A percentile compares a stretch with the other conserved stretches of the same genome.
Evolutionary conservation across 768 basidiomycete genomes (phyloP).

Genomic region (Collybiopsis luxurians): DNA sequence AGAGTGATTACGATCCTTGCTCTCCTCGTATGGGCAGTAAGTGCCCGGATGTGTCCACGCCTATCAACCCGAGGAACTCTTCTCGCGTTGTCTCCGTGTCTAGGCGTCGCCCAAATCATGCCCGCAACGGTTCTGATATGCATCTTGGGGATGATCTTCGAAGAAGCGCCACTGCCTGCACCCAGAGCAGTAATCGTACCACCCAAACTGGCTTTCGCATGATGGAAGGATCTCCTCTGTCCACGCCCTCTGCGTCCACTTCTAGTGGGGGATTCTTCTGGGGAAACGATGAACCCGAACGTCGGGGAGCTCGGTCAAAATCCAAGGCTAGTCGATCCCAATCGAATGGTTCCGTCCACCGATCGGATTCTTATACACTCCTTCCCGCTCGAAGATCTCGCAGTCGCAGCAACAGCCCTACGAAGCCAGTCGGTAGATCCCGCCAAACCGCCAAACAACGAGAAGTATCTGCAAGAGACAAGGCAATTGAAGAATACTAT

Average conservation of each 20-base stretch:
- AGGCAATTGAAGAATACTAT: slow-evolving; percentile 17
- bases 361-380: slow-evolving; percentile 37
- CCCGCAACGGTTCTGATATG: slow-evolving; percentile 3
- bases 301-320: neutral
- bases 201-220: slow-evolving; percentile 10
- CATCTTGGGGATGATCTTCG: neutral
- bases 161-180: neutral
- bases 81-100: slow-evolving; percentile 6
- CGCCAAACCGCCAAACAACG: neutral
- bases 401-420: slow-evolving; percentile 25
- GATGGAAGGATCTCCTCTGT: slow-evolving; percentile 10
- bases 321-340: neutral
- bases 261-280: slow-evolving; percentile 3
- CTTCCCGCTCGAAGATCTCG: slow-evolving; percentile 27
- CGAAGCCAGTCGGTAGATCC: slow-evolving; percentile 10
- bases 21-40: neutral
- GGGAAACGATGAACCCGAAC: slow-evolving; percentile 4
- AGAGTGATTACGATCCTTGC: slow-evolving; percentile 7
- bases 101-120: slow-evolving; percentile 8
- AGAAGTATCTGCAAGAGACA: neutral
- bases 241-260: slow-evolving; percentile 3
- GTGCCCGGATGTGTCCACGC: neutral
- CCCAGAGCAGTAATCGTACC: slow-evolving; percentile 1
- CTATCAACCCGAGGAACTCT: neutral
- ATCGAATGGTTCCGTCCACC: slow-evolving; percentile 1